Conservation (phyloP, 768 basidiomycete species). For the Mycena belliarum region DNA sequence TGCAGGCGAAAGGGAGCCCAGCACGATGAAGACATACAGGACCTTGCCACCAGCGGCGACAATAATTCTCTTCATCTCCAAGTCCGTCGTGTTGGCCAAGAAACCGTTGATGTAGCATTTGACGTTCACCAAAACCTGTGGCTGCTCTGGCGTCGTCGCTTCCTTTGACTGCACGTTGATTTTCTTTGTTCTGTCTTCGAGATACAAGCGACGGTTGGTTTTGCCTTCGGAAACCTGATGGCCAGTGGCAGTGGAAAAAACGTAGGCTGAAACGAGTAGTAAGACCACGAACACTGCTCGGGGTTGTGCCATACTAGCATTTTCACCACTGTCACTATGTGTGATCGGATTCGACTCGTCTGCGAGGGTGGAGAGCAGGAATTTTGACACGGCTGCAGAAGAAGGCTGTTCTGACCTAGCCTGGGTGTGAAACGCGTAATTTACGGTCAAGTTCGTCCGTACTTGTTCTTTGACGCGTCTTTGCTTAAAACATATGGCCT, state of each 20-base stretch:
- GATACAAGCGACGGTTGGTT: constrained; percentile 37
- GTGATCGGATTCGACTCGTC: constrained; percentile 78
- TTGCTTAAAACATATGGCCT: constrained; percentile 17
- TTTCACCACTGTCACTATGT: constrained; percentile 62
- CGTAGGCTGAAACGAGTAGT: constrained; percentile 24
- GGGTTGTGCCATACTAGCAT: constrained; percentile 56
- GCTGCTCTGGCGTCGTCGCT: constrained; percentile 22
- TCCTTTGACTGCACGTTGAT: constrained; percentile 34
- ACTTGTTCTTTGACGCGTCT: constrained; percentile 8
- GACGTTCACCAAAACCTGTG: constrained; percentile 44
- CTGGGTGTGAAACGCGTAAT: constrained; percentile 17
- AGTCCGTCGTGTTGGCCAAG: constrained; percentile 70
- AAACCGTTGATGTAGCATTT: constrained; percentile 74
- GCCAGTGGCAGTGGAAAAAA: constrained; percentile 65
- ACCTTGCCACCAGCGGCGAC: constrained; percentile 65
- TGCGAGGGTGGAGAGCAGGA: constrained; percentile 59
- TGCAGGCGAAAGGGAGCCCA: neutral
- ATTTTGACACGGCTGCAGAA: constrained; percentile 50
- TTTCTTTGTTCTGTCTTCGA: constrained; percentile 47
- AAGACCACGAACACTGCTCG: too few species aligned
- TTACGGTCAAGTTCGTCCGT: neutral
- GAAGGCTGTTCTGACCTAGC: constrained; percentile 32
- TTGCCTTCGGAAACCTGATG: constrained; percentile 63
- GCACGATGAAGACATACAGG: constrained; percentile 46
- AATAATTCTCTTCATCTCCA: constrained; percentile 74